phyloP scores from a whole-genome alignment of 1,139 yeast genomes.

The Scheffersomyces lignicola region DNA sequence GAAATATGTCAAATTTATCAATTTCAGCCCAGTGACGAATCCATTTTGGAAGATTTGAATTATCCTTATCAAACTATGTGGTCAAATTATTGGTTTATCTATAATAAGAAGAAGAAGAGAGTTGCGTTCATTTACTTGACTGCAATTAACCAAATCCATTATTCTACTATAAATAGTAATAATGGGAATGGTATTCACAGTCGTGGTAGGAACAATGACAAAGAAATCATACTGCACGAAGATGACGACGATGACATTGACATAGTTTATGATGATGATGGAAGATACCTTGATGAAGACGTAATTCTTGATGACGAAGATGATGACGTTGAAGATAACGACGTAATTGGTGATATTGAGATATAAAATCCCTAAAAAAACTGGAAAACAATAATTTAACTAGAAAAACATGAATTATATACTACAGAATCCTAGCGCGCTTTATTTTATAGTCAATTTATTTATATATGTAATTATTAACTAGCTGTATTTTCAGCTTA shows the following conservation, averaged over 20 bases:
- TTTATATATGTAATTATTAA: no score
- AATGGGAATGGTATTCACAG: conserved; percentile 8
- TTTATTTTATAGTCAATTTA: no score
- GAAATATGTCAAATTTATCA: conserved; percentile 76
- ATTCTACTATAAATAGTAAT: conserved; percentile 30
- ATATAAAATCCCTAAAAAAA: conserved; percentile 20
- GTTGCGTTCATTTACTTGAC: conserved; percentile 76
- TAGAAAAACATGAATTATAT: no score
- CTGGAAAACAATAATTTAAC: no score
- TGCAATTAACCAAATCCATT: conserved; percentile 45
- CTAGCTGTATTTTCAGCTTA: no score
- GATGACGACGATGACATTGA: conserved; percentile 18
- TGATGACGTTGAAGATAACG: conserved; percentile 26
- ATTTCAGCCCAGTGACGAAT: conserved; percentile 77
- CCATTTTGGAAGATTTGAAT: conserved; percentile 63
- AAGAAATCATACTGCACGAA: conserved; percentile 12
- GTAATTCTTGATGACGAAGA: conserved; percentile 30
- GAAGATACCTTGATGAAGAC: conserved; percentile 22
- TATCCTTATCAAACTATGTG: conserved; percentile 79
- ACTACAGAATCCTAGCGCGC: no score
- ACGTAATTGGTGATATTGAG: conserved; percentile 40
- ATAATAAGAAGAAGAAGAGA: conserved; percentile 85
- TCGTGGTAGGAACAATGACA: conserved; percentile 7
- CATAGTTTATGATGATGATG: conserved; percentile 21
- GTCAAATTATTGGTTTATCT: conserved; percentile 92